A percentile compares a stretch with the other conserved stretches of the same genome.
phyloP scores from a whole-genome alignment of 2,329 filamentous ascomycete genomes.

The Cyphellophora attinorum region DNA sequence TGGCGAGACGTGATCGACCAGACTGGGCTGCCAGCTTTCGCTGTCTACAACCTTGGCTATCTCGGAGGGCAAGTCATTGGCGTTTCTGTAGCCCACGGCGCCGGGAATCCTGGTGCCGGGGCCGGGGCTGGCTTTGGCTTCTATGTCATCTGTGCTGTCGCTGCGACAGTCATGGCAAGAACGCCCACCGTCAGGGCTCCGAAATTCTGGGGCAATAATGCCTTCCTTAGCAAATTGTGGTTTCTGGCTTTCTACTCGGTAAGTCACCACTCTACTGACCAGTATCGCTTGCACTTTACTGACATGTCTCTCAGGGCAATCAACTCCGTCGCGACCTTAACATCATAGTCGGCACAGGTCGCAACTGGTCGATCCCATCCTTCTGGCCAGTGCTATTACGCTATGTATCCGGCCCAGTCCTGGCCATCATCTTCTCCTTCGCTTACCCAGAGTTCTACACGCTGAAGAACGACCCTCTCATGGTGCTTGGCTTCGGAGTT shows the following conservation, averaged over 20 bases:
- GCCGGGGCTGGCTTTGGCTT: slow-evolving; percentile 45
- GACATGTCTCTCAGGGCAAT: slow-evolving; percentile 36
- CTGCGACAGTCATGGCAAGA: slow-evolving; percentile 31
- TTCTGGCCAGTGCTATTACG: slow-evolving; percentile 43
- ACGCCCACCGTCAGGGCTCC: slow-evolving; percentile 30
- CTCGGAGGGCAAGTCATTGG: slow-evolving; percentile 45
- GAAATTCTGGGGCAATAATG: neutral
- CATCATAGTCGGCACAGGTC: slow-evolving; percentile 41
- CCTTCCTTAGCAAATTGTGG: slow-evolving; percentile 36
- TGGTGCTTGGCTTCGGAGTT: slow-evolving; percentile 41
- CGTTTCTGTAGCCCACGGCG: slow-evolving; percentile 39
- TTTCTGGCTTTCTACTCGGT: slow-evolving; percentile 51
- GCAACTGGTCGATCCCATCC: slow-evolving; percentile 47
- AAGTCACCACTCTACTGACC: too few relatives aligned
- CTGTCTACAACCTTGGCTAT: slow-evolving; percentile 44
- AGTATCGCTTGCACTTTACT: neutral
- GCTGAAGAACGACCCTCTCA: slow-evolving; percentile 40
- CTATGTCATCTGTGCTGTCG: slow-evolving; percentile 34
- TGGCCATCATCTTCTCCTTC: slow-evolving; percentile 44
- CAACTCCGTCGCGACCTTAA: slow-evolving; percentile 49
- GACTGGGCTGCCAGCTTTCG: slow-evolving; percentile 38
- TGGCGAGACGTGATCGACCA: slow-evolving; percentile 45
- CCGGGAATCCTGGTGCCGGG: slow-evolving; percentile 30
- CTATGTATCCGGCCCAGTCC: slow-evolving; percentile 40
- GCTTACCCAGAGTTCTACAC: slow-evolving; percentile 42